Conservation (phyloP, 2,329 filamentous ascomycete species). For the Cylindrodendrum hubeiense region DNA sequence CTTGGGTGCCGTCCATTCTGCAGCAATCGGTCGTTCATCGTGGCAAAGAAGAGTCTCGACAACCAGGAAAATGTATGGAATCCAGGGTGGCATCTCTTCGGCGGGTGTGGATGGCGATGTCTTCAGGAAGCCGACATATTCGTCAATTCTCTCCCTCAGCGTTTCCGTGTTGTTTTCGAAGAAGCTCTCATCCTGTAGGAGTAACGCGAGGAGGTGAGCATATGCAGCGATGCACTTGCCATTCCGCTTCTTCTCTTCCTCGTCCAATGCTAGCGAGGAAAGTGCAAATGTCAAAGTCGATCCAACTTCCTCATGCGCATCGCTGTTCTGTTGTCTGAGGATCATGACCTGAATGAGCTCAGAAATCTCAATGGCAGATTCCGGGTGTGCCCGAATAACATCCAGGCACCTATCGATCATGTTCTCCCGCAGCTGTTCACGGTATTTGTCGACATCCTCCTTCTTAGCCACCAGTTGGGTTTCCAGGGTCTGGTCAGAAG, state of each 20-base stretch:
- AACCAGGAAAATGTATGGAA: slow-evolving; percentile 89
- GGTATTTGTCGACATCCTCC: slow-evolving; percentile 83
- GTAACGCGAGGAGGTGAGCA: slow-evolving; percentile 88
- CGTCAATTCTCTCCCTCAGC: slow-evolving; percentile 80
- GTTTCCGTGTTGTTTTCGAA: slow-evolving; percentile 81
- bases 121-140: slow-evolving; percentile 84
- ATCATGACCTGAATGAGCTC: slow-evolving; percentile 85
- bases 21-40: slow-evolving; percentile 83
- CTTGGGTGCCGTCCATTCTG: slow-evolving; percentile 74
- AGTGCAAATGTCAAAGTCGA: slow-evolving; percentile 87
- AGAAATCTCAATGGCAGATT: slow-evolving; percentile 89
- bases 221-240: slow-evolving; percentile 81
- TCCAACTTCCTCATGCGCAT: slow-evolving; percentile 78
- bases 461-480: slow-evolving; percentile 57
- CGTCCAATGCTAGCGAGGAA: slow-evolving; percentile 73
- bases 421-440: slow-evolving; percentile 78
- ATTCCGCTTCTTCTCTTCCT: slow-evolving; percentile 74
- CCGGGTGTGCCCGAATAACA: slow-evolving; percentile 87
- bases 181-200: slow-evolving; percentile 86
- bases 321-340: slow-evolving; percentile 67
- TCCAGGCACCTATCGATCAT: slow-evolving; percentile 92
- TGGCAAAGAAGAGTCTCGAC: slow-evolving; percentile 91
- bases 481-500: slow-evolving; percentile 31
- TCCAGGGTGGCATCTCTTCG: slow-evolving; percentile 91
- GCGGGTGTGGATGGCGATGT: slow-evolving; percentile 73